Conservation (phyloP, 306 rosid genomes). For the Rosa rugosa region DNA sequence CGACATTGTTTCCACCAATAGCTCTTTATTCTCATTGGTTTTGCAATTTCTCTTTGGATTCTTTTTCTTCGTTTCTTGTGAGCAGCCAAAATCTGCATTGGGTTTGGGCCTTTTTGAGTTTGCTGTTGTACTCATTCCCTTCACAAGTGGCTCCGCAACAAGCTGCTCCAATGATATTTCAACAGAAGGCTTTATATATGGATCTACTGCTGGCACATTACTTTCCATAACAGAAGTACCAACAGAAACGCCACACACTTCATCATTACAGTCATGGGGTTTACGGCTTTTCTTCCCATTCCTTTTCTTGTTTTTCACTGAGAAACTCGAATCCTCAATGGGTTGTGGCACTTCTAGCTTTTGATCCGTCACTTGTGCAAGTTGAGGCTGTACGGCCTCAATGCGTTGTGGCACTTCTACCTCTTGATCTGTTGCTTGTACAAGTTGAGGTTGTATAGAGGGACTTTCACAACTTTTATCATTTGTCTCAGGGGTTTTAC, state of each 20-base stretch:
- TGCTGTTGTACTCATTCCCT: constrained; percentile 4
- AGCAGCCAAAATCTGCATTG: neutral
- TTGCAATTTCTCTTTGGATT: neutral
- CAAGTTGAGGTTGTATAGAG: neutral
- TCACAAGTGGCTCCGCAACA: neutral
- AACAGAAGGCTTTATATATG: constrained; percentile 21
- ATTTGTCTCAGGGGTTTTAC: neutral
- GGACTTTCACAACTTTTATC: neutral
- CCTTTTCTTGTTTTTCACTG: constrained; percentile 2
- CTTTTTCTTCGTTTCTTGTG: constrained; percentile 3
- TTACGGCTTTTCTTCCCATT: neutral
- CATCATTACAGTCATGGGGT: constrained; percentile 9
- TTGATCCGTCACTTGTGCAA: neutral
- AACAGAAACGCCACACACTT: constrained; percentile 6
- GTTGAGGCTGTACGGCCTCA: neutral
- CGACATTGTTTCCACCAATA: neutral
- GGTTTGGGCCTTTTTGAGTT: neutral
- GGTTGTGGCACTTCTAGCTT: neutral
- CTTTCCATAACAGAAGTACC: neutral
- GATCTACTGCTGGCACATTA: neutral
- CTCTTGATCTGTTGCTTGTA: neutral
- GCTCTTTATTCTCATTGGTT: neutral
- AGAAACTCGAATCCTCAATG: neutral
- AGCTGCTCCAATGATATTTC: constrained; percentile 13
- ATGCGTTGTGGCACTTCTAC: neutral